A percentile compares a stretch with the other conserved stretches of the same genome.
Evolutionary conservation across 139 green algal genomes (phyloP).

Genomic region (Eudorina sp.): DNA sequence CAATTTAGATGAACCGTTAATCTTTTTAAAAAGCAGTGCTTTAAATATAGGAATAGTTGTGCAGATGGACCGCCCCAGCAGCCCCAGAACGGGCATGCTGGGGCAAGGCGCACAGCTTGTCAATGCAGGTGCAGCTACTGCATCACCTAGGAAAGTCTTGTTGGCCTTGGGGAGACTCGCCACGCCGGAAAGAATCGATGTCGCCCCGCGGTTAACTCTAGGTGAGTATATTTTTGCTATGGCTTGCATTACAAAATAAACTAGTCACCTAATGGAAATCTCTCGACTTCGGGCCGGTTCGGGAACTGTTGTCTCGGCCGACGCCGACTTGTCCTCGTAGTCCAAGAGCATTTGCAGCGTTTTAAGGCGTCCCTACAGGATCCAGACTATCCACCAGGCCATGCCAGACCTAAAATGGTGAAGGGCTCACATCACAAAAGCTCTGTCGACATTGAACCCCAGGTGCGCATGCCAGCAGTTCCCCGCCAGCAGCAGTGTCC

Average conservation of each 20-base stretch:
- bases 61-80: conserved; percentile 12
- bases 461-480: not conserved
- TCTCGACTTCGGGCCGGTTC: too few species aligned
- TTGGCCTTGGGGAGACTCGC: not conserved
- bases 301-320: too few species aligned
- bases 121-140: not conserved
- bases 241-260: too few species aligned
- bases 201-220: not conserved
- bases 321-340: too few species aligned
- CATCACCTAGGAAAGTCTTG: not conserved
- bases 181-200: not conserved
- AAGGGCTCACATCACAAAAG: not conserved
- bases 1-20: too few species aligned
- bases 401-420: not conserved
- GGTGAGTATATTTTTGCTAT: too few species aligned
- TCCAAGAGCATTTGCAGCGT: not conserved
- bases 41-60: not conserved
- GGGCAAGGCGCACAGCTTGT: not conserved
- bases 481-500: too few species aligned
- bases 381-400: not conserved
- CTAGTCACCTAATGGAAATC: too few species aligned
- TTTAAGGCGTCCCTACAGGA: not conserved
- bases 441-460: conserved; percentile 17
- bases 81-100: not conserved
- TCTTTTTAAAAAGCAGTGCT: not conserved